Percentiles rank a stretch among this genome's conserved stretches.
These are phyloP conservation scores for Sporopachydermia quercuum DNA, from an alignment of 805 yeast genomes.

Conservation along the genomic window DNA sequence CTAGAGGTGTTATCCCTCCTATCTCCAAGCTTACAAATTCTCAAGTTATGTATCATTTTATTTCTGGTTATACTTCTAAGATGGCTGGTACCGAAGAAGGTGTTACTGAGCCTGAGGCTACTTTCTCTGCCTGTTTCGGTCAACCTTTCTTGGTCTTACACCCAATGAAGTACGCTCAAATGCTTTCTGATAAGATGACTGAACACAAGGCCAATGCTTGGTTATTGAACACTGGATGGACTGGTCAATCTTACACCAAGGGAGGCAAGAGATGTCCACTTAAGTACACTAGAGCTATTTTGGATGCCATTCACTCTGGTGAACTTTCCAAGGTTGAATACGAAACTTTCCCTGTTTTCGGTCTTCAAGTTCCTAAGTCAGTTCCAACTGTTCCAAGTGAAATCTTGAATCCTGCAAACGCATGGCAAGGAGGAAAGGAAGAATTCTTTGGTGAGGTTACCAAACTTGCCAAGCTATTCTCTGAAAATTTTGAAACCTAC, in stretches of 20 bases:
- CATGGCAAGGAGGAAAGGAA: constrained; percentile 51
- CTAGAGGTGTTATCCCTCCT: constrained; percentile 95
- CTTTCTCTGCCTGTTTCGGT: constrained; percentile 97
- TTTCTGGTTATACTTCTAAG: constrained; percentile 96
- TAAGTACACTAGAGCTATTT: constrained; percentile 92
- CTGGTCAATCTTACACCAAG: constrained; percentile 78
- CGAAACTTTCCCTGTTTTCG: constrained; percentile 77
- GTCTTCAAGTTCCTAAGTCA: constrained; percentile 71
- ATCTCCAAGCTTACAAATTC: constrained; percentile 85
- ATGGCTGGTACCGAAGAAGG: constrained; percentile 99
- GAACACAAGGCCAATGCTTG: constrained; percentile 85
- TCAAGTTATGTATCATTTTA: constrained; percentile 98
- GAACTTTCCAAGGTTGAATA: constrained; percentile 64
- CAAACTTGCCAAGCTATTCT: constrained; percentile 61
- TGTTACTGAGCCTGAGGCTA: constrained; percentile 94
- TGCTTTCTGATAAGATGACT: constrained; percentile 84
- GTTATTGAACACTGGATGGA: constrained; percentile 98
- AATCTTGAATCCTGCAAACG: constrained; percentile 71
- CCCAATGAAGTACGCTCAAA: constrained; percentile 96
- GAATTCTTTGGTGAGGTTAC: constrained; percentile 41
- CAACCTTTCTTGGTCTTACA: constrained; percentile 97
- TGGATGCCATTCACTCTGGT: constrained; percentile 91
- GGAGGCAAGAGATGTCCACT: constrained; percentile 98
- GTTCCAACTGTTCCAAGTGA: constrained; percentile 69
- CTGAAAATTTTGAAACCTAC: constrained; percentile 78